These are phyloP conservation scores for Scorias spongiosa DNA, from an alignment of 2,329 filamentous ascomycete species.

Conservation along the genomic window DNA sequence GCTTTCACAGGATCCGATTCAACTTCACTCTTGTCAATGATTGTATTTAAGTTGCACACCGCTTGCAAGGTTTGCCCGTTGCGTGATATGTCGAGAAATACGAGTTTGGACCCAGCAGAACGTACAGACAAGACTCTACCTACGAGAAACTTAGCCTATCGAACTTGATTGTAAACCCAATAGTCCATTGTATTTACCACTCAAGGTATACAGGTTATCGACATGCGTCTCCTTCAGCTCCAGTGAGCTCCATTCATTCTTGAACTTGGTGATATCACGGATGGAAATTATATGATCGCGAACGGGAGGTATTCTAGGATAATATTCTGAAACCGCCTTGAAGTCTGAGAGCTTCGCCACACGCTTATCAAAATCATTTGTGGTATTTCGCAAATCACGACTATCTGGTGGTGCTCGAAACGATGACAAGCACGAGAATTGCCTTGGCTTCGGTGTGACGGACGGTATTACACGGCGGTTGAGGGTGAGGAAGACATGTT, in stretches of 20 bases:
- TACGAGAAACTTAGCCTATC: constrained; percentile 14
- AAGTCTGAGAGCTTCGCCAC: constrained; percentile 37
- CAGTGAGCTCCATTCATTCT: constrained; percentile 17
- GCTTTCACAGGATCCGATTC: constrained; percentile 23
- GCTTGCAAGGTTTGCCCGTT: constrained; percentile 60
- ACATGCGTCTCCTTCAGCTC: constrained; percentile 6
- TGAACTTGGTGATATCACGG: constrained; percentile 3
- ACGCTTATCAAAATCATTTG: constrained; percentile 33
- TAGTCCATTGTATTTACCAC: background rate
- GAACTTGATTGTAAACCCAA: too few relatives aligned
- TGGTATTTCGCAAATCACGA: constrained; percentile 27
- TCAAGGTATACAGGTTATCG: background rate
- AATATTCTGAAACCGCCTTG: constrained; percentile 35
- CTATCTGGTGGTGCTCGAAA: constrained; percentile 17
- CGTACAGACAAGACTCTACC: constrained; percentile 64
- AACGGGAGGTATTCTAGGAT: constrained; percentile 33
- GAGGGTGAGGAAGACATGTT: constrained; percentile 35
- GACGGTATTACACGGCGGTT: constrained; percentile 39
- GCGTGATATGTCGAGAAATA: constrained; percentile 70
- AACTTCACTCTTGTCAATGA: constrained; percentile 12
- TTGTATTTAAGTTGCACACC: constrained; percentile 51
- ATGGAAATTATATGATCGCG: constrained; percentile 1
- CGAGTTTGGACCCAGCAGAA: constrained; percentile 57
- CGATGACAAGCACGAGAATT: constrained; percentile 3
- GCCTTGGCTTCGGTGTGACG: constrained; percentile 20